Evolutionary conservation across 306 rosid genomes (phyloP), one percentile per base, ranked within the genome.

Genomic region (Albizia julibrissin): DNA sequence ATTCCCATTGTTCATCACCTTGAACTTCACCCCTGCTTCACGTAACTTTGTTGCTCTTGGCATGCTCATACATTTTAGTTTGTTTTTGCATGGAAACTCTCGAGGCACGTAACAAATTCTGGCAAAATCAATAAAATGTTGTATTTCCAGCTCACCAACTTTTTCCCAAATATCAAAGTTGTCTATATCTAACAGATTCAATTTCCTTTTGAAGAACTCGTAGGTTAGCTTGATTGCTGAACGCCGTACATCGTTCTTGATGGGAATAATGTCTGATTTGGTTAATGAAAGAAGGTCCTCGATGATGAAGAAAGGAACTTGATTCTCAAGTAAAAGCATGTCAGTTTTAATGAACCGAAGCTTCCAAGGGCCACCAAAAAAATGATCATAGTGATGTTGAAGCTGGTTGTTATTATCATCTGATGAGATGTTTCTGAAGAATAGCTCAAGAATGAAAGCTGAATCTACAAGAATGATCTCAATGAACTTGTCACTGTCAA

Each of bases 21-120:
- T 39, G 56, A 87, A 82, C 74, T 72, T 75, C 21, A 84, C 82
- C 21, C 86, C 86, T 5, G 85, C 86, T 10, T 31, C 58, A 71
- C 67, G 82, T 26, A 84, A 69, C 11, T 82, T 33, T 22, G 84
- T 82, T 18, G 75, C 47, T 71, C 33, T 61, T 1, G 67, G 67
- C 34, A 61, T 24, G 1, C 2, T 61, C 34, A 76, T 1, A 40
- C 31, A 61, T 26, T 44, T 0, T 5, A 79, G 52, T 4, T 8
- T 56, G 61, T n/a, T 7, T 5, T 15, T 77, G 42, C 21, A 2
- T 77, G 80, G 80, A n/a, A 64, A 5, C 19, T 9, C 62, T 0
- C 12, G 22, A 6, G 75, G 79, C n/a, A 56, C 22, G 42, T 78
- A 40, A 9, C 79, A n/a, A 0, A 40, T 5, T 71, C 83, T 56